Conservation (phyloP, 2,329 filamentous ascomycete genomes). For the Aureobasidium vineae region DNA sequence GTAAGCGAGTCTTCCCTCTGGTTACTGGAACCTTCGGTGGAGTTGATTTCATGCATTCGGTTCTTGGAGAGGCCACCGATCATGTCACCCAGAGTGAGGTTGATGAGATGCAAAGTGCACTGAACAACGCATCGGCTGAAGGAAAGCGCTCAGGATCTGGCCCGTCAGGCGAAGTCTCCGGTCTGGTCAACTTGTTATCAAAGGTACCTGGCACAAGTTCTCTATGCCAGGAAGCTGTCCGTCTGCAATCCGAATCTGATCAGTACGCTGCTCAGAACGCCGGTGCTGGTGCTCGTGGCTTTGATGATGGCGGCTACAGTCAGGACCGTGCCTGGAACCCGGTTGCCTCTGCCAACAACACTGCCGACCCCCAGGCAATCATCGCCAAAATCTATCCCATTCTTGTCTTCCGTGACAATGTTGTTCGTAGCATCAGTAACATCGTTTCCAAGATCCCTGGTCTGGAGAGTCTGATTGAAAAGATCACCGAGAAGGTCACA, state of each 20-base stretch:
- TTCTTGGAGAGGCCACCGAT: conserved; percentile 75
- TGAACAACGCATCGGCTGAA: conserved; percentile 25
- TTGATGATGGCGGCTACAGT: conserved; percentile 38
- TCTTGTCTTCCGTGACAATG: conserved; percentile 87
- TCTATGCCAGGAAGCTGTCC: conserved; percentile 48
- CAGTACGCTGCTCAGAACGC: conserved; percentile 47
- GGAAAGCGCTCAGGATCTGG: conserved; percentile 35
- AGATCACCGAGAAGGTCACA: conserved; percentile 88
- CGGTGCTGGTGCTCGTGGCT: conserved; percentile 36
- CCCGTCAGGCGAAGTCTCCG: conserved; percentile 37
- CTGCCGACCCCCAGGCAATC: conserved; percentile 60
- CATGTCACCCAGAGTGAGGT: conserved; percentile 91
- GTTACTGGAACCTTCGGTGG: conserved; percentile 93
- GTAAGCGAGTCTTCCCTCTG: conserved; percentile 73
- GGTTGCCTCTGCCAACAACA: conserved; percentile 34
- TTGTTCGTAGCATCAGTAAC: conserved; percentile 80
- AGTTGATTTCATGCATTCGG: conserved; percentile 90
- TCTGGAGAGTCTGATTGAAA: conserved; percentile 83
- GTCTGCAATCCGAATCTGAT: conserved; percentile 49
- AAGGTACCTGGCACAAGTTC: conserved; percentile 65
- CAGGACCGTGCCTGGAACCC: conserved; percentile 38
- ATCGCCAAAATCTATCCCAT: conserved; percentile 80
- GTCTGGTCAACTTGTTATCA: conserved; percentile 67
- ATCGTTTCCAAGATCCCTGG: conserved; percentile 91
- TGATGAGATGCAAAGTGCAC: conserved; percentile 68